Conservation (phyloP, 2,329 filamentous ascomycete genomes). For the Colletotrichum tropicale region DNA sequence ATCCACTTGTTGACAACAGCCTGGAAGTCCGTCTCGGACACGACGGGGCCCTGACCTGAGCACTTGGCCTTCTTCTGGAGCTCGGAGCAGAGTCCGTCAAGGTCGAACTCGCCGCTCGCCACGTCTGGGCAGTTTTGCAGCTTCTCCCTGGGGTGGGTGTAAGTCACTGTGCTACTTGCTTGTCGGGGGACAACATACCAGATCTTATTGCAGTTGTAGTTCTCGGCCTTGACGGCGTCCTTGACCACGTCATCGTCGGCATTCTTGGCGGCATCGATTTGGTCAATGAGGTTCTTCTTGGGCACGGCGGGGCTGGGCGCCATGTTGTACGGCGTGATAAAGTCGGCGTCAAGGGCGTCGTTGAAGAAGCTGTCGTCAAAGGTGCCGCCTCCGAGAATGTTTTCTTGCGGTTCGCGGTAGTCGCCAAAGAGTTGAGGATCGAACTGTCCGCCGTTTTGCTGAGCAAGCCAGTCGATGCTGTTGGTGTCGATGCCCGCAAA, state of each 20-base stretch:
- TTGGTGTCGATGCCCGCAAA: constrained; percentile 51
- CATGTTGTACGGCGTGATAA: constrained; percentile 81
- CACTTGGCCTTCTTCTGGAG: constrained; percentile 96
- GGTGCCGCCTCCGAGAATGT: constrained; percentile 69
- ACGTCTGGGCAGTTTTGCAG: constrained; percentile 86
- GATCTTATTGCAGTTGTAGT: constrained; percentile 87
- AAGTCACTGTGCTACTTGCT: constrained; percentile 34
- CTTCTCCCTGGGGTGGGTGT: constrained; percentile 74
- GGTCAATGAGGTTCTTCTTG: constrained; percentile 75
- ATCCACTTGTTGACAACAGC: constrained; percentile 72
- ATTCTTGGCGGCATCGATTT: constrained; percentile 79
- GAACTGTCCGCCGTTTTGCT: constrained; percentile 84
- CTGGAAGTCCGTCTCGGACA: constrained; percentile 89
- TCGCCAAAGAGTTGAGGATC: constrained; percentile 91
- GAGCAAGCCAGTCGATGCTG: constrained; percentile 75
- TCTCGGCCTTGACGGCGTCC: constrained; percentile 39
- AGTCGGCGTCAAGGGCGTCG: constrained; percentile 83
- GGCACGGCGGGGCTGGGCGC: constrained; percentile 47
- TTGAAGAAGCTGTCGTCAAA: constrained; percentile 74
- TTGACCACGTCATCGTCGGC: constrained; percentile 67
- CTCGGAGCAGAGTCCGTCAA: constrained; percentile 91
- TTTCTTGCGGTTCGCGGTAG: constrained; percentile 90
- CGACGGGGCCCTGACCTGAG: constrained; percentile 86
- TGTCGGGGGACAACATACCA: constrained; percentile 69
- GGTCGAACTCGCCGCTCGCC: constrained; percentile 88